phyloP scores from a whole-genome alignment of 371 early-diverging fungal genomes.

The Smittium culicis region DNA sequence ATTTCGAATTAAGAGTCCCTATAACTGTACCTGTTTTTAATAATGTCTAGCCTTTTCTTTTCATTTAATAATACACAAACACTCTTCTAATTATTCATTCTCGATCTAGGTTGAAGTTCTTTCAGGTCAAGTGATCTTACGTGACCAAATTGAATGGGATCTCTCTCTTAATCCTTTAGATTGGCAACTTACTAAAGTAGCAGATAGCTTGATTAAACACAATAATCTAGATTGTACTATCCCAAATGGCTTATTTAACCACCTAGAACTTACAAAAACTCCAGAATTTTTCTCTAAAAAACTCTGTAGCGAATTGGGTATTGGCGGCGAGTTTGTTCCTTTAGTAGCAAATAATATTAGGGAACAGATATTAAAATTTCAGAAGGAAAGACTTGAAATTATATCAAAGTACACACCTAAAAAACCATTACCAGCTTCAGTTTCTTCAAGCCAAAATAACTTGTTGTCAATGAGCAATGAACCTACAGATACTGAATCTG shows the following conservation, averaged over 20 bases:
- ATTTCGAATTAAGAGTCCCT: conserved; percentile 22
- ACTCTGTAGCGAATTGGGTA: conserved; percentile 67
- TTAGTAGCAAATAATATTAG: conserved; percentile 77
- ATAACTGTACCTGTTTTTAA: conserved; percentile 11
- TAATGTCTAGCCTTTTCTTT: not conserved
- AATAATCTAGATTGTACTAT: no score
- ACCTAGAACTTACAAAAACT: conserved; percentile 35
- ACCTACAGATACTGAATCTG: no score
- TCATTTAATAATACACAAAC: conserved; percentile 20
- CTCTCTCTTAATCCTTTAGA: conserved; percentile 27
- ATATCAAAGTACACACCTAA: conserved; percentile 1
- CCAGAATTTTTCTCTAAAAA: conserved; percentile 77
- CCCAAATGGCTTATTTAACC: not conserved
- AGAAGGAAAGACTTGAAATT: conserved; percentile 48
- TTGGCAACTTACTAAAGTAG: conserved; percentile 16
- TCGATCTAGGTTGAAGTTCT: conserved; percentile 59
- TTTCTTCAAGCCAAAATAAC: not conserved
- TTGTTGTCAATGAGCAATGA: not conserved
- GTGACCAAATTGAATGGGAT: conserved; percentile 93
- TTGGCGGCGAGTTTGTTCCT: conserved; percentile 81
- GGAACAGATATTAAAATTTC: conserved; percentile 62
- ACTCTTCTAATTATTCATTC: no score
- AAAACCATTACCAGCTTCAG: not conserved
- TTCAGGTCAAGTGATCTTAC: conserved; percentile 62
- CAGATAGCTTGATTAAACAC: not conserved